Conservation (phyloP, 2,329 filamentous ascomycete species). For the Clonostachys sp. region DNA sequence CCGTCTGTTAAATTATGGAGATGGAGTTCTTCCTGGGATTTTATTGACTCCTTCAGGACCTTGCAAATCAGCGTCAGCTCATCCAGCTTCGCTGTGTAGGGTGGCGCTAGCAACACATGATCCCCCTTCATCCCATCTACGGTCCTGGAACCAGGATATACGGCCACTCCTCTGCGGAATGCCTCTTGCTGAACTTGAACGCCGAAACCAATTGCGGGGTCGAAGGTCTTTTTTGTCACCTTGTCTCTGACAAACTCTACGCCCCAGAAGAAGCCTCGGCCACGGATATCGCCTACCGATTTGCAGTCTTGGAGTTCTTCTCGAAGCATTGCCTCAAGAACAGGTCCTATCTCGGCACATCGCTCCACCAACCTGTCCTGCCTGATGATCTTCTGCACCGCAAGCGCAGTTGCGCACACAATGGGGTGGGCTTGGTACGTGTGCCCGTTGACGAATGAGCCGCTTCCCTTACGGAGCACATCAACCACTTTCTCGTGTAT, state of each 20-base stretch:
- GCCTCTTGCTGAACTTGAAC: conserved; percentile 17
- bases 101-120: conserved; percentile 64
- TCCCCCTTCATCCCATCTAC: conserved; percentile 59
- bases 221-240: conserved; percentile 27
- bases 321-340: conserved; percentile 18
- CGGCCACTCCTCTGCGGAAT: conserved; percentile 23
- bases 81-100: conserved; percentile 54
- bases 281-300: conserved; percentile 32
- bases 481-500: conserved; percentile 43
- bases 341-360: conserved; percentile 18
- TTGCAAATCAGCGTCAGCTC: conserved; percentile 8
- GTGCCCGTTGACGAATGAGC: conserved; percentile 50
- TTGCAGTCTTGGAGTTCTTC: conserved; percentile 16
- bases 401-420: conserved; percentile 27
- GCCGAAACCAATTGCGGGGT: conserved; percentile 13
- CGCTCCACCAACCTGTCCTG: conserved; percentile 24
- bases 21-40: neutral
- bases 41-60: conserved; percentile 2
- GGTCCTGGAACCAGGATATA: conserved; percentile 62
- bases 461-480: conserved; percentile 38
- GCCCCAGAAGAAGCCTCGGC: conserved; percentile 38
- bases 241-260: conserved; percentile 39
- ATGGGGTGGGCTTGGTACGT: conserved; percentile 40
- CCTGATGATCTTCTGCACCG: conserved; percentile 28
- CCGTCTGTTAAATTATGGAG: neutral